Conservation (phyloP, 2,329 filamentous ascomycete genomes). For the Diaporthe aspalathi region DNA sequence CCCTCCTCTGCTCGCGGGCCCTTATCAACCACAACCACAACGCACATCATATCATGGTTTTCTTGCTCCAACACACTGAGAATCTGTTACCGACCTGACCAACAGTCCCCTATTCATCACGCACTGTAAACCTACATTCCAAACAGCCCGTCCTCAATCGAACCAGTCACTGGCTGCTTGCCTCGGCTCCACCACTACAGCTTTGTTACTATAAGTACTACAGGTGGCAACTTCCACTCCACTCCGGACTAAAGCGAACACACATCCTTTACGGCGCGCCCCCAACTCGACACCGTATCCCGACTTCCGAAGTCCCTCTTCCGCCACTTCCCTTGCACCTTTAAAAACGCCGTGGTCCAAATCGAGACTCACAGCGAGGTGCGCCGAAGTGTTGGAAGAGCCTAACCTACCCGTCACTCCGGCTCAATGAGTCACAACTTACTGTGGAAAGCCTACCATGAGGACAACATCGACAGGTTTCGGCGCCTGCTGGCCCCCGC, state of each 20-base stretch:
- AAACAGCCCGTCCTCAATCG: neutral
- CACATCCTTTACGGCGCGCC: neutral
- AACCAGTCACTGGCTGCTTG: constrained; percentile 22
- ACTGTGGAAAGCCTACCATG: constrained; percentile 96
- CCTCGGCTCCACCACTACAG: constrained; percentile 48
- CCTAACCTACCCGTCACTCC: constrained; percentile 55
- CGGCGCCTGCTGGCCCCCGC: constrained; percentile 85
- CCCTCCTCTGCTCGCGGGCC: neutral
- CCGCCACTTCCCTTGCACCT: constrained; percentile 67
- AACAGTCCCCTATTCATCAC: neutral
- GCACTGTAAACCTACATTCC: neutral
- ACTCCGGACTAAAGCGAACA: constrained; percentile 5
- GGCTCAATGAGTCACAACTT: constrained; percentile 78
- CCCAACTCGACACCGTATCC: neutral
- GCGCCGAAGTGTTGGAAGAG: constrained; percentile 65
- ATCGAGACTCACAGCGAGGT: constrained; percentile 88
- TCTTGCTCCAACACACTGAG: neutral
- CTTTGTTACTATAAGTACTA: constrained; percentile 5
- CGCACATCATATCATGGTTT: neutral
- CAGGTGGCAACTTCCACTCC: constrained; percentile 32
- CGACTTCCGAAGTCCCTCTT: constrained; percentile 34
- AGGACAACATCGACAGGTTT: constrained; percentile 98
- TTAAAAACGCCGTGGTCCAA: constrained; percentile 91
- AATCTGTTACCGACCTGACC: neutral
- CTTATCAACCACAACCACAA: constrained; percentile 5